Base-by-base conservation (phyloP, 306 rosid genomes). In the Canavalia ensiformis region DNA sequence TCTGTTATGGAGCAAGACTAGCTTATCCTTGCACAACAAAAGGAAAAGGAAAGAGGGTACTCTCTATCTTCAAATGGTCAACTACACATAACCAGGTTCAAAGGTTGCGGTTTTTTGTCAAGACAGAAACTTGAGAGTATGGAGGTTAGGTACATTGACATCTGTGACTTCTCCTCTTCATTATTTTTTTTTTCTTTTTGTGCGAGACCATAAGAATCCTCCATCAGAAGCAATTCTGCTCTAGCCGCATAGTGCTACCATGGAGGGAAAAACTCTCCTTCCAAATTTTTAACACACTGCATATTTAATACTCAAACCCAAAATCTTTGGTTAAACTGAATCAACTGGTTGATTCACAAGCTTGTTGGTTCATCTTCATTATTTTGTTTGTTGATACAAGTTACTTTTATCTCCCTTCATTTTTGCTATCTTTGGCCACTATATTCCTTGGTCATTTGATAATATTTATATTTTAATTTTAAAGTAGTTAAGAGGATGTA, bases 71-170 rank as follows among this genome's bases (percentile, higher is more conserved):
- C n/a, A 47, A 52, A 34, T 79, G 25, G 25, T 18, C 4, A 33
- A 70, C 62, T 69, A 68, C 41, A 33, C 50, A 68, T 45, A 68
- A 46, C 41, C 52, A 70, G 10, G 62, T 69, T 79, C 63, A 58
- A 35, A 31, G 8, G 41, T 2, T 37, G 41, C 2, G 41, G 41
- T 37, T 37, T 2, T 18, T 37, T 37, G 4, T 37, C 41, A 37
- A 37, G 41, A 0, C 41, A 37, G 41, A 39, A 68, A 68, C 31
- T 42, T 8, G 9, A 25, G 76, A 79, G 63, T 79, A 69, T 7
- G 11, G 1, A 7, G 30, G 42, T 2, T 2, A 37, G 10, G 72
- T 79, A 79, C 83, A 34, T 46, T 41, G 10, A 10, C 7, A 37
- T 57, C 18, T 34, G 47, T 34, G 47, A 46, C 41, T 37, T 37